These are phyloP conservation scores for Capronia americana DNA, from an alignment of 2,329 filamentous ascomycete species.

Conservation along the genomic window DNA sequence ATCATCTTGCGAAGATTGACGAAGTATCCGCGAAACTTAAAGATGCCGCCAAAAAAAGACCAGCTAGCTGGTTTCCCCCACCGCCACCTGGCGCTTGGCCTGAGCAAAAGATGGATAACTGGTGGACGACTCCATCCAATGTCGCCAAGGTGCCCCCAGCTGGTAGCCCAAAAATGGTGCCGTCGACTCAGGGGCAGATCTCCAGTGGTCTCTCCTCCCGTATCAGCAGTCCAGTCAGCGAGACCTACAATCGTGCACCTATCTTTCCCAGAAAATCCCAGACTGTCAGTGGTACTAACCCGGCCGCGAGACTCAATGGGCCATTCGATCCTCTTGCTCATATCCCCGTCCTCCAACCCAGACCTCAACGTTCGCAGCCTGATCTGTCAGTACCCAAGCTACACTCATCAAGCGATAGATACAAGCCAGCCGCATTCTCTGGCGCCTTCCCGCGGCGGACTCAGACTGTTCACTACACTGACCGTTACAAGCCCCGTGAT, in stretches of 20 bases:
- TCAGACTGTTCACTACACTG: constrained; percentile 30
- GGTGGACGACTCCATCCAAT: constrained; percentile 2
- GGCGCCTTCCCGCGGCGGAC: constrained; percentile 21
- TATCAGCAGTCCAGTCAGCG: constrained; percentile 11
- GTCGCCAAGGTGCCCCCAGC: neutral
- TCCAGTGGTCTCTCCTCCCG: constrained; percentile 16
- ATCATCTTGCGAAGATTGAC: neutral
- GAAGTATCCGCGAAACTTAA: constrained; percentile 11
- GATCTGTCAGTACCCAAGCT: constrained; percentile 22
- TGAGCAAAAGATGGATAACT: constrained; percentile 30
- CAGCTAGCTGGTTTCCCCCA: constrained; percentile 37
- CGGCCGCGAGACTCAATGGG: constrained; percentile 39
- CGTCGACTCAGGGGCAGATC: neutral
- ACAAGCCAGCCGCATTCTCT: constrained; percentile 7
- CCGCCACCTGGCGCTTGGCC: constrained; percentile 23
- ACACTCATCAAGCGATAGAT: constrained; percentile 9
- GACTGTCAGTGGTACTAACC: constrained; percentile 40
- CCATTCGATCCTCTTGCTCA: constrained; percentile 40
- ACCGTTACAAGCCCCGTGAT: constrained; percentile 28
- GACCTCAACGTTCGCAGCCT: constrained; percentile 24
- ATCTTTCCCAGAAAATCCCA: constrained; percentile 34
- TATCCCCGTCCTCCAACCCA: constrained; percentile 22
- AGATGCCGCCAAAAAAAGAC: constrained; percentile 34
- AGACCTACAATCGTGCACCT: constrained; percentile 11
- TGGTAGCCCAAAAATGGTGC: neutral